These are phyloP conservation scores for Fusarium sp. DNA, from an alignment of 2,329 filamentous ascomycete genomes.

Conservation along the genomic window DNA sequence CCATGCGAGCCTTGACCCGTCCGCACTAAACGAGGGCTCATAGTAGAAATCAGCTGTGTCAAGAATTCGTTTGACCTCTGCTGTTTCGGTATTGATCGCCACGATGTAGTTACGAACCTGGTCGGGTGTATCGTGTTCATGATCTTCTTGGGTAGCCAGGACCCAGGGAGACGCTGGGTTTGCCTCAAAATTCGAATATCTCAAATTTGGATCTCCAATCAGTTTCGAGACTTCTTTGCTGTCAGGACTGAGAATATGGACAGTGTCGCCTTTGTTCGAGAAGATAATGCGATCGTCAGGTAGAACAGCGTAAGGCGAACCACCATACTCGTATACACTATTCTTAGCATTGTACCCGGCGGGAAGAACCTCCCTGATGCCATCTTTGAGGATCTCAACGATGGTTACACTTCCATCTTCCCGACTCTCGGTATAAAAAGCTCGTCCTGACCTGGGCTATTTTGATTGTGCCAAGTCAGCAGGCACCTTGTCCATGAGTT, in stretches of 20 bases:
- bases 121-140: slow-evolving; percentile 54
- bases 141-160: slow-evolving; percentile 68
- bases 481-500: neutral
- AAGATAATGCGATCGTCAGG: slow-evolving; percentile 62
- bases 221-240: slow-evolving; percentile 54
- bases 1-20: slow-evolving; percentile 65
- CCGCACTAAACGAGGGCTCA: slow-evolving; percentile 63
- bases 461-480: slow-evolving; percentile 1
- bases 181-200: slow-evolving; percentile 64
- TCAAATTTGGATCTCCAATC: slow-evolving; percentile 53
- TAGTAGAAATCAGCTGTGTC: slow-evolving; percentile 68
- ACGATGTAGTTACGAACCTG: slow-evolving; percentile 58
- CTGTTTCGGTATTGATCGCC: slow-evolving; percentile 59
- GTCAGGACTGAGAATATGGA: slow-evolving; percentile 61
- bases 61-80: slow-evolving; percentile 58
- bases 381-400: slow-evolving; percentile 57
- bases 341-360: slow-evolving; percentile 60
- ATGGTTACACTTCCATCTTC: slow-evolving; percentile 61
- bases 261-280: slow-evolving; percentile 60
- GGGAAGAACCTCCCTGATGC: slow-evolving; percentile 60
- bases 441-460: slow-evolving; percentile 51
- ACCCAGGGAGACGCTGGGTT: slow-evolving; percentile 60
- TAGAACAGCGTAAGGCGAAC: slow-evolving; percentile 60
- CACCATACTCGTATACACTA: slow-evolving; percentile 68
- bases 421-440: slow-evolving; percentile 58